Conservation (phyloP, 305 asterid genomes). For the Solanum aculeatissimum region DNA sequence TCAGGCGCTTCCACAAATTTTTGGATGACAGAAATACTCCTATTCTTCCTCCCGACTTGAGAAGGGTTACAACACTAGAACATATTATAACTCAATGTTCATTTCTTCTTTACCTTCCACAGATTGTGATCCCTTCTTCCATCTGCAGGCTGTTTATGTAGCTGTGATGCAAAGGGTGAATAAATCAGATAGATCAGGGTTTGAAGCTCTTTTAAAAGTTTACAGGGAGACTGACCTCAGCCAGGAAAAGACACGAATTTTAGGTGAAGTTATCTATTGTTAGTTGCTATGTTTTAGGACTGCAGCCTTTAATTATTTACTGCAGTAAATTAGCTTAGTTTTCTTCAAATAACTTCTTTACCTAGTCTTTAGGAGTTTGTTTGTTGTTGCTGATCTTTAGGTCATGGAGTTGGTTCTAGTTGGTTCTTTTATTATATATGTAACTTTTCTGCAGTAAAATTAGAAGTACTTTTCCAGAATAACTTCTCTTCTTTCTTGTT, state of each 20-base stretch:
- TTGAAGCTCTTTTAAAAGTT: constrained; percentile 61
- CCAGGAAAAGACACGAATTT: constrained; percentile 88
- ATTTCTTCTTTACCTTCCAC: not conserved
- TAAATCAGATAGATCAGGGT: constrained; percentile 67
- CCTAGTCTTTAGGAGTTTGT: too few relatives aligned
- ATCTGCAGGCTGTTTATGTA: constrained; percentile 74
- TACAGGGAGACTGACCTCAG: constrained; percentile 92
- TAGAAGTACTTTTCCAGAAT: too few relatives aligned
- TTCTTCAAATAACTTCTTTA: too few relatives aligned
- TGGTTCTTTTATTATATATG: too few relatives aligned
- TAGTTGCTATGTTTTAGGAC: too few relatives aligned
- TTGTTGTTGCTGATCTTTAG: too few relatives aligned
- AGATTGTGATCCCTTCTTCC: constrained; percentile 13
- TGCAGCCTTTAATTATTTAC: too few relatives aligned
- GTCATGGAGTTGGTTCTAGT: too few relatives aligned
- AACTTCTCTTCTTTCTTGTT: too few relatives aligned
- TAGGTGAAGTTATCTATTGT: constrained; percentile 35
- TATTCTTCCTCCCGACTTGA: constrained; percentile 88
- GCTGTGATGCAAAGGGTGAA: constrained; percentile 54
- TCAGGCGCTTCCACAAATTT: constrained; percentile 59
- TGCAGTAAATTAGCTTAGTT: too few relatives aligned
- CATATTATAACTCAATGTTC: not conserved
- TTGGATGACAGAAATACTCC: constrained; percentile 63
- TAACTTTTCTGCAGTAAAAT: too few relatives aligned
- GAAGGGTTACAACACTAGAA: constrained; percentile 40